Evolutionary conservation across 2,329 filamentous ascomycete species (phyloP).

Genomic region (Trichoderma semiorbis): DNA sequence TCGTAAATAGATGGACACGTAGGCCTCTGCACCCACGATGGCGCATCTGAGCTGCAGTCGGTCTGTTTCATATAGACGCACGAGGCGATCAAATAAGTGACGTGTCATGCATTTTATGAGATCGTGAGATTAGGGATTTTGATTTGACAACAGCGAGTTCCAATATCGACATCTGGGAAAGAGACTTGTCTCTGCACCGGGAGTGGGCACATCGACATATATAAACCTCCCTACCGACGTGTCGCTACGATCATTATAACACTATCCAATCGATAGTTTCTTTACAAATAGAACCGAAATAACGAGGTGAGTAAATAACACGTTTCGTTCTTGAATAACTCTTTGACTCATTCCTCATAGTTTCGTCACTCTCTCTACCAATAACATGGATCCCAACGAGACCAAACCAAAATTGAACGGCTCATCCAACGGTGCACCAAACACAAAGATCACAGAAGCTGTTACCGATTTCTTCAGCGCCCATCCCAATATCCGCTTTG

Average conservation of each 20-base stretch:
- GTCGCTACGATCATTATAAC: too few species aligned
- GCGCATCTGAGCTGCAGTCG: neutral
- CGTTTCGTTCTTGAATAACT: too few species aligned
- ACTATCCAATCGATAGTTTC: too few species aligned
- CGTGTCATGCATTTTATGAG: neutral
- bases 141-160: too few species aligned
- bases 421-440: neutral
- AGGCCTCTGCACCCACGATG: neutral
- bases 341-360: neutral
- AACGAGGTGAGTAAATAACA: too few species aligned
- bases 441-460: neutral
- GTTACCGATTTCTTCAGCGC: neutral
- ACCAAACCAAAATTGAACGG: neutral
- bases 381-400: neutral
- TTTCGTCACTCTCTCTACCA: neutral
- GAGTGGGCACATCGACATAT: too few species aligned
- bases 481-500: neutral
- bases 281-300: too few species aligned
- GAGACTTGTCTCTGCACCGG: too few species aligned
- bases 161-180: too few species aligned
- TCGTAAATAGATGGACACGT: neutral
- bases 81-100: neutral
- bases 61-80: neutral
- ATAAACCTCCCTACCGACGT: too few species aligned
- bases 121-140: neutral